Percentiles rank a stretch among this genome's conserved stretches.
Evolutionary conservation across 305 asterid species (phyloP).

Genomic region (Solanum hybrid): DNA sequence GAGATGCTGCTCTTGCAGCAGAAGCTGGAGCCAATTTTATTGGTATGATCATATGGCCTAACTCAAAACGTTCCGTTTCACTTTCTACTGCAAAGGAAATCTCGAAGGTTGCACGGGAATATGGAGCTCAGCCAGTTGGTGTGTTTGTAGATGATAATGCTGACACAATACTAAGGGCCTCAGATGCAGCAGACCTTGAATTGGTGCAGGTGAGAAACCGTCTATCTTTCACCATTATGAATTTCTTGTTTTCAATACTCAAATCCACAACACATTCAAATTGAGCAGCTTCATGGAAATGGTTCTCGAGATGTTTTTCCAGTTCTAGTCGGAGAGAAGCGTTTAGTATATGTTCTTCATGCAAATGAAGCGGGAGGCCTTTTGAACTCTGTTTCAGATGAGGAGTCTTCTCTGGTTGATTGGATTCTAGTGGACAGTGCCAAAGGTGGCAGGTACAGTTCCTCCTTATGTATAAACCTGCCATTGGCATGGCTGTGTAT

Average conservation of each 20-base stretch:
- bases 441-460: slow-evolving; percentile 67
- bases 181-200: slow-evolving; percentile 68
- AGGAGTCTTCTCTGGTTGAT: slow-evolving; percentile 60
- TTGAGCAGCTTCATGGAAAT: slow-evolving; percentile 81
- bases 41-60: no score
- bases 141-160: slow-evolving; percentile 90
- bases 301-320: slow-evolving; percentile 73
- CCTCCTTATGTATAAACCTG: not conserved
- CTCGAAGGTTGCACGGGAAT: not conserved
- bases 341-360: slow-evolving; percentile 79
- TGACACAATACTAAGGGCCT: slow-evolving; percentile 55
- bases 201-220: slow-evolving; percentile 63
- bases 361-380: slow-evolving; percentile 64
- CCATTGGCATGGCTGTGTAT: not conserved
- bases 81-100: no score
- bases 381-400: slow-evolving; percentile 58
- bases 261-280: not conserved
- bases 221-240: slow-evolving; percentile 1
- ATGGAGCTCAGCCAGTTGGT: slow-evolving; percentile 91
- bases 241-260: slow-evolving; percentile 10
- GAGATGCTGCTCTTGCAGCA: slow-evolving; percentile 56
- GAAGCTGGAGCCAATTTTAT: no score
- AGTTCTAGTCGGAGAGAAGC: slow-evolving; percentile 34
- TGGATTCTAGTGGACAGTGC: slow-evolving; percentile 95
- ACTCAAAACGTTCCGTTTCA: no score